These are phyloP conservation scores for Globisporangium perplexum DNA, from an alignment of 352 stramenopile species.

Conservation along the genomic window DNA sequence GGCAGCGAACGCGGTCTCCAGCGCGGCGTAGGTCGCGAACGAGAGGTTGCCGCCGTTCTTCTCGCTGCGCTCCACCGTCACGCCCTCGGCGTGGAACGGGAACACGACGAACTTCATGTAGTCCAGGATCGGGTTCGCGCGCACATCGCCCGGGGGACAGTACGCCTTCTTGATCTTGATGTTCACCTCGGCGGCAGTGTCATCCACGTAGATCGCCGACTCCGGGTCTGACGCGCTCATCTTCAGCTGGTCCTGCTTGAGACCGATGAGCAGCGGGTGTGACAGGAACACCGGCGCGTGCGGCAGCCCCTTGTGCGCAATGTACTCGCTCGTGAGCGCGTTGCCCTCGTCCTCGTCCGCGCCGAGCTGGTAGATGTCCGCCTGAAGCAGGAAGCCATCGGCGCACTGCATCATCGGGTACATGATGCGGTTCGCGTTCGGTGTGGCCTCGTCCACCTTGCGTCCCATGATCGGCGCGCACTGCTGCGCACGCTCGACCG, in stretches of 20 bases:
- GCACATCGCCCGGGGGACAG: conserved; percentile 88
- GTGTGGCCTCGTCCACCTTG: conserved; percentile 68
- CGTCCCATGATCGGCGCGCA: conserved; percentile 99
- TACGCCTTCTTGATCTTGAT: conserved; percentile 99
- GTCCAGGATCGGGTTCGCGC: conserved; percentile 94
- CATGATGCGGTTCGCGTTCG: conserved; percentile 92
- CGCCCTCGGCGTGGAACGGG: conserved; percentile 55
- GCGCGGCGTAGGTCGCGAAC: conserved; percentile 88
- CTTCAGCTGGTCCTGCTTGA: conserved; percentile 99
- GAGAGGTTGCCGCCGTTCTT: conserved; percentile 80
- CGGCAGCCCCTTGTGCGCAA: conserved; percentile 75
- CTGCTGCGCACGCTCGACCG: conserved; percentile 93
- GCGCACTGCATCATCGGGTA: conserved; percentile 98
- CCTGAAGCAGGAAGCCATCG: conserved; percentile 98
- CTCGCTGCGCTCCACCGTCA: conserved; percentile 77
- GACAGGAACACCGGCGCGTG: conserved; percentile 91
- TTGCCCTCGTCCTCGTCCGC: conserved; percentile 95
- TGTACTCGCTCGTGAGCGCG: conserved; percentile 97
- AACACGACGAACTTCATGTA: conserved; percentile 97
- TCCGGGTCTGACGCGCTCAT: conserved; percentile 99
- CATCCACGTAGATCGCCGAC: conserved; percentile 98
- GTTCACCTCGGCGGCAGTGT: conserved; percentile 92
- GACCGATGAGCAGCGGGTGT: conserved; percentile 97
- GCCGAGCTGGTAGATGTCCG: conserved; percentile 98
- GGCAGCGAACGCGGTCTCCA: conserved; percentile 89